phyloP scores from a whole-genome alignment of 2,329 filamentous ascomycete species.

The Aspergillus sp. region DNA sequence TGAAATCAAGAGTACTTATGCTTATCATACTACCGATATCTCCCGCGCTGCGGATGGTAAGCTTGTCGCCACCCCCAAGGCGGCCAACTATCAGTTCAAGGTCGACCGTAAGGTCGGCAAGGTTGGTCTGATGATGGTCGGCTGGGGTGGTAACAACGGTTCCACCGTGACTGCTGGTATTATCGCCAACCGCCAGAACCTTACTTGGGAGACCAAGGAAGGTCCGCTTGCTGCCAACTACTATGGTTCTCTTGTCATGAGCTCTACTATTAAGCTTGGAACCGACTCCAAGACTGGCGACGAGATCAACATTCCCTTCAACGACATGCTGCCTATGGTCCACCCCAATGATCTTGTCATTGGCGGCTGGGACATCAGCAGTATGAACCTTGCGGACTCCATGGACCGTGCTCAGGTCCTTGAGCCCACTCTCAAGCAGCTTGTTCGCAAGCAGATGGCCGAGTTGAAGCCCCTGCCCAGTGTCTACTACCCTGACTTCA shows the following conservation, averaged over 20 bases:
- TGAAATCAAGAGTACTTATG: slow-evolving; percentile 91
- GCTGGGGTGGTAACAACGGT: slow-evolving; percentile 97
- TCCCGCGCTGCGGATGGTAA: slow-evolving; percentile 69
- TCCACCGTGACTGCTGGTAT: slow-evolving; percentile 96
- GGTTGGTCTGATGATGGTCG: slow-evolving; percentile 95
- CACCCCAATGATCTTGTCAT: slow-evolving; percentile 94
- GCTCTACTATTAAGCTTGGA: slow-evolving; percentile 94
- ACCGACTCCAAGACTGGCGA: slow-evolving; percentile 77
- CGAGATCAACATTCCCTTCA: slow-evolving; percentile 96
- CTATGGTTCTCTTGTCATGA: slow-evolving; percentile 97
- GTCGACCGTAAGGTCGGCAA: slow-evolving; percentile 90
- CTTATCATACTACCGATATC: slow-evolving; percentile 90
- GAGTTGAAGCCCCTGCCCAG: slow-evolving; percentile 84
- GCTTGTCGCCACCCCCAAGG: slow-evolving; percentile 79
- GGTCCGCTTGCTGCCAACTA: slow-evolving; percentile 86
- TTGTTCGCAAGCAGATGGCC: slow-evolving; percentile 91
- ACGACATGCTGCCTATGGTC: slow-evolving; percentile 90
- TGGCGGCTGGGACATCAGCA: slow-evolving; percentile 97
- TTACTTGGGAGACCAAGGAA: slow-evolving; percentile 93
- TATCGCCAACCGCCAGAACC: slow-evolving; percentile 83
- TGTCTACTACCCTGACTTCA: slow-evolving; percentile 99
- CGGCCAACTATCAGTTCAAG: slow-evolving; percentile 96
- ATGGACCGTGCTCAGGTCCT: slow-evolving; percentile 97
- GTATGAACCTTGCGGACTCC: slow-evolving; percentile 80
- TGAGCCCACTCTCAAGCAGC: slow-evolving; percentile 87